Evolutionary conservation across 345 rosid species (phyloP), one percentile per base, ranked within the genome.

Genomic region (Laguncularia racemosa): DNA sequence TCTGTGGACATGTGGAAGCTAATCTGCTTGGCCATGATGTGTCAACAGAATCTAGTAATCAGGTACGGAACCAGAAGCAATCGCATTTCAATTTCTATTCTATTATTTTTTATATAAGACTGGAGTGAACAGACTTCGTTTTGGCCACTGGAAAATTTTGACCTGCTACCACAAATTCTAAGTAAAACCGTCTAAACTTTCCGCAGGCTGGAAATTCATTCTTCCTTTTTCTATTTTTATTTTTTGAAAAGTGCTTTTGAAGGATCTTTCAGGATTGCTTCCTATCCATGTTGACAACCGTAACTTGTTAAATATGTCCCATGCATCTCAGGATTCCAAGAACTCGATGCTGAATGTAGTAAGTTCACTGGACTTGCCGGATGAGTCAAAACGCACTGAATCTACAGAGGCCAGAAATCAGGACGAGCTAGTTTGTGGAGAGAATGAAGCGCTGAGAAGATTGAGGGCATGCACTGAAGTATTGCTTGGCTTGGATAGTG

Each of bases 391-490:
- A 44, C 62, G 64, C 50, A 48, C 15, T 28, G 59, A 61, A 53
- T 20, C 46, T 16, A 45, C 47, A 52, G 70, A 66, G 51, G 57
- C 46, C 12, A 23, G 23, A 13, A 50, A 63, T 3, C 48, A 43
- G 6, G 60, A 64, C 58, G 63, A 59, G 40, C 1, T 45, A 20
- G 48, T 26, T 58, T 12, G 50, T n/a, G 63, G 50, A 59, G 65
- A 56, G 49, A 69, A 21, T 18, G 56, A 57, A 45, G 50, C 55
- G 53, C 65, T 68, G 66, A 76, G 64, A 58, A 74, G 67, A 71
- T 63, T 81, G 21, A 56, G 40, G 10, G 63, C 67, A 58, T 89
- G 95, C 69, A 77, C 64, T 64, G 72, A 76, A 62, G 86, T 91
- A 60, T 66, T 84, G 44, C 67, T 66, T 15, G 55, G 57, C 38